These are phyloP conservation scores for Penicillium frequentans DNA, from an alignment of 2,329 filamentous ascomycete genomes.

Conservation along the genomic window DNA sequence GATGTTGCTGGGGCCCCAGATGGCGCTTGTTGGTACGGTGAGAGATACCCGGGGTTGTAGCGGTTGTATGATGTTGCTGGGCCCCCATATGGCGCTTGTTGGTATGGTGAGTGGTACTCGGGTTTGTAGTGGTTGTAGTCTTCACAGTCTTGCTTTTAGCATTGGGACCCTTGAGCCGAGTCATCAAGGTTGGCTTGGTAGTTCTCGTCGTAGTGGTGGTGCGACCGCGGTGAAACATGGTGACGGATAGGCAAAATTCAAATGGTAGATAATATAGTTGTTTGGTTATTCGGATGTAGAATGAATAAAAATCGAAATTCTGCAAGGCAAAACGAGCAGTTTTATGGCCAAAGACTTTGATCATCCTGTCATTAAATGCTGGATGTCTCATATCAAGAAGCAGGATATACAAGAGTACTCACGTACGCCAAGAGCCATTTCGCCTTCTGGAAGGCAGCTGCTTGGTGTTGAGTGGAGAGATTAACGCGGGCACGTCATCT, in stretches of 20 bases:
- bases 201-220: constrained; percentile 35
- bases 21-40: constrained; percentile 24
- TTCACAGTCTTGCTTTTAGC: constrained; percentile 36
- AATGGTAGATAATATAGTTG: neutral
- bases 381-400: neutral
- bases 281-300: neutral
- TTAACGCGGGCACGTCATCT: constrained; percentile 19
- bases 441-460: constrained; percentile 5
- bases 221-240: constrained; percentile 21
- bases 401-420: constrained; percentile 1
- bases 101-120: constrained; percentile 22
- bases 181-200: constrained; percentile 55
- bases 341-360: neutral
- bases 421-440: constrained; percentile 20
- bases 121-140: constrained; percentile 41
- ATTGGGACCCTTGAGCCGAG: constrained; percentile 50
- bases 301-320: neutral
- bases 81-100: neutral
- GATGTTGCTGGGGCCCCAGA: constrained; percentile 38
- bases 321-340: neutral
- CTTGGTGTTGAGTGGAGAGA: constrained; percentile 8
- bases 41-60: constrained; percentile 25
- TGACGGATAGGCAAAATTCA: neutral
- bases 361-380: neutral
- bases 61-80: constrained; percentile 50